phyloP scores from a whole-genome alignment of 495 filamentous ascomycete genomes.

The Staphylotrichum tortipilum region DNA sequence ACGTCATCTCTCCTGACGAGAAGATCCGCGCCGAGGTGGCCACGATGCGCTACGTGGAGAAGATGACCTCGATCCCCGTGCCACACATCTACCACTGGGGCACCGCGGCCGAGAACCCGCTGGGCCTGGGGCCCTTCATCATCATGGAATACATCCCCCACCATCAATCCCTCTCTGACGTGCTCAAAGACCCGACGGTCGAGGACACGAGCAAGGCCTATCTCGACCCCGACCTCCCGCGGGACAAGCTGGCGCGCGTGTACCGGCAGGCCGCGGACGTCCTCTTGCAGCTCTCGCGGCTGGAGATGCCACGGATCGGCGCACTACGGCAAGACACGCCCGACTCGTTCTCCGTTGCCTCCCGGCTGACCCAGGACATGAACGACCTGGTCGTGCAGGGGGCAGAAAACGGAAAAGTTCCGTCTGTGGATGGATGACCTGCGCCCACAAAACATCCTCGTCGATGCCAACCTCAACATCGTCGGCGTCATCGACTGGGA shows the following conservation, averaged over 20 bases:
- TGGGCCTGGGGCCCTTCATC: constrained; percentile 36
- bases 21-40: constrained; percentile 36
- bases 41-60: constrained; percentile 33
- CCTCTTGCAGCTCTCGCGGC: constrained; percentile 28
- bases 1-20: constrained; percentile 25
- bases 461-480: constrained; percentile 14
- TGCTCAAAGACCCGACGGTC: constrained; percentile 22
- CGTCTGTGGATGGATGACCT: constrained; percentile 23
- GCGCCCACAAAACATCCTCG: constrained; percentile 22
- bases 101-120: constrained; percentile 21
- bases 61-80: constrained; percentile 34
- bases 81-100: constrained; percentile 31
- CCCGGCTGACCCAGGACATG: constrained; percentile 23
- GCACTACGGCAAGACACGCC: constrained; percentile 20
- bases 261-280: constrained; percentile 30
- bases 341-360: constrained; percentile 10
- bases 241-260: constrained; percentile 21
- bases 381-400: constrained; percentile 18
- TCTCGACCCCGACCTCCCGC: constrained; percentile 26
- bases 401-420: constrained; percentile 6
- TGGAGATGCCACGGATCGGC: constrained; percentile 28
- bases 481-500: constrained; percentile 10
- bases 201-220: constrained; percentile 1
- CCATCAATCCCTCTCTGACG: constrained; percentile 20
- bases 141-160: constrained; percentile 40